Conservation (phyloP, 164 flowering plant species). For the Annona squamosa region DNA sequence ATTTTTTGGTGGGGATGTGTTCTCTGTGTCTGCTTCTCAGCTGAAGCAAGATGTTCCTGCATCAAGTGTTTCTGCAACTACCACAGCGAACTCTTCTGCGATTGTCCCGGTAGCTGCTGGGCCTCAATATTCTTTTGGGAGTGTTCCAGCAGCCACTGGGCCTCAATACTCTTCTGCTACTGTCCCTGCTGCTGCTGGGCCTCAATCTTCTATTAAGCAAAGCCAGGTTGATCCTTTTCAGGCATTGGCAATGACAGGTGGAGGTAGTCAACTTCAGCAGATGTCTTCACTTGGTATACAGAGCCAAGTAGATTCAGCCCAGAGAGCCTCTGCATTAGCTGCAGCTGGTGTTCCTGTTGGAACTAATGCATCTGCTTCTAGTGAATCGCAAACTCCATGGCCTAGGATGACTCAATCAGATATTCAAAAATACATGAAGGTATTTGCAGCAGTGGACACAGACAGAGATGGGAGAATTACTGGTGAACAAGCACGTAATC, state of each 20-base stretch:
- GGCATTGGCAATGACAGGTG: constrained; percentile 36
- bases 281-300: constrained; percentile 27
- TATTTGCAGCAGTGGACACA: constrained; percentile 83
- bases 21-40: constrained; percentile 44
- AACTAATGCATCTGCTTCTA: constrained; percentile 34
- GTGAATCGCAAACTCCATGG: constrained; percentile 61
- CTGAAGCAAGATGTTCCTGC: constrained; percentile 33
- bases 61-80: constrained; percentile 29
- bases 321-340: constrained; percentile 24
- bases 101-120: constrained; percentile 34
- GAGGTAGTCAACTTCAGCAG: constrained; percentile 36
- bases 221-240: constrained; percentile 51
- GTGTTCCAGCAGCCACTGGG: constrained; percentile 33
- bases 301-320: constrained; percentile 36
- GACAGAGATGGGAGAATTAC: constrained; percentile 93
- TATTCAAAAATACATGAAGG: constrained; percentile 78
- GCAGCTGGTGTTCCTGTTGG: constrained; percentile 44
- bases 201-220: constrained; percentile 46
- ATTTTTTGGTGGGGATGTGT: constrained; percentile 56
- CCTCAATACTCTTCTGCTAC: constrained; percentile 31
- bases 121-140: constrained; percentile 30
- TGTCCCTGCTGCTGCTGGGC: constrained; percentile 33
- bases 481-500: constrained; percentile 83
- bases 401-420: constrained; percentile 84
- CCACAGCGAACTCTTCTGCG: constrained; percentile 38